Percentiles rank a stretch among this genome's conserved stretches.
phyloP scores from a whole-genome alignment of 306 rosid genomes.

The Begonia masoniana region DNA sequence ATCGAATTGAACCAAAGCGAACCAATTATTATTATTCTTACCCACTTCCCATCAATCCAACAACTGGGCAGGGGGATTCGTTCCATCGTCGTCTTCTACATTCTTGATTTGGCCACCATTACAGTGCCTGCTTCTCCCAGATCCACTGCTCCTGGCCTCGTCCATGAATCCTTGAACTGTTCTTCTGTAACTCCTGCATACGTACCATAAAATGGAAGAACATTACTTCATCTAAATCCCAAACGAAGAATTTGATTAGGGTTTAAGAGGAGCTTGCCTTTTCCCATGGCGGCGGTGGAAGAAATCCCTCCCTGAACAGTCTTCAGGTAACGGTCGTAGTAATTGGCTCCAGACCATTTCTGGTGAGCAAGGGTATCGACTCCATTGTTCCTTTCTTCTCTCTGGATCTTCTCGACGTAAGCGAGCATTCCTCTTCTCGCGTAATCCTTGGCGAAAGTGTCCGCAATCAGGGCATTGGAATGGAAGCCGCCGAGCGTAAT shows the following conservation, averaged over 20 bases:
- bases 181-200: slow-evolving; percentile 91
- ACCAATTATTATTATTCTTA: slow-evolving; percentile 1
- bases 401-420: slow-evolving; percentile 86
- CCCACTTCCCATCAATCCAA: neutral
- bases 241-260: neutral
- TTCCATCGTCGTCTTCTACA: slow-evolving; percentile 17
- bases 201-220: too few species aligned
- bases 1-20: neutral
- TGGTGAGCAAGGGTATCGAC: slow-evolving; percentile 96
- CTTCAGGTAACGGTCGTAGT: slow-evolving; percentile 86
- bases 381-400: slow-evolving; percentile 86
- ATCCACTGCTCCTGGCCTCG: slow-evolving; percentile 54
- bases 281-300: slow-evolving; percentile 98
- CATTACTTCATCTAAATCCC: too few species aligned
- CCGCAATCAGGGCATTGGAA: slow-evolving; percentile 62
- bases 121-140: slow-evolving; percentile 34
- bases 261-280: slow-evolving; percentile 25
- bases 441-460: slow-evolving; percentile 68
- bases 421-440: slow-evolving; percentile 87
- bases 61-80: too few species aligned
- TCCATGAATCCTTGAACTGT: slow-evolving; percentile 86
- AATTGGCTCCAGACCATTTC: slow-evolving; percentile 97
- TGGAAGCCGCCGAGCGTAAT: slow-evolving; percentile 88
- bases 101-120: slow-evolving; percentile 75
- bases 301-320: slow-evolving; percentile 92